Percentiles rank a stretch among this genome's conserved stretches.
Conservation (phyloP, 768 basidiomycete genomes). For the Pisolithus microcarpus region DNA sequence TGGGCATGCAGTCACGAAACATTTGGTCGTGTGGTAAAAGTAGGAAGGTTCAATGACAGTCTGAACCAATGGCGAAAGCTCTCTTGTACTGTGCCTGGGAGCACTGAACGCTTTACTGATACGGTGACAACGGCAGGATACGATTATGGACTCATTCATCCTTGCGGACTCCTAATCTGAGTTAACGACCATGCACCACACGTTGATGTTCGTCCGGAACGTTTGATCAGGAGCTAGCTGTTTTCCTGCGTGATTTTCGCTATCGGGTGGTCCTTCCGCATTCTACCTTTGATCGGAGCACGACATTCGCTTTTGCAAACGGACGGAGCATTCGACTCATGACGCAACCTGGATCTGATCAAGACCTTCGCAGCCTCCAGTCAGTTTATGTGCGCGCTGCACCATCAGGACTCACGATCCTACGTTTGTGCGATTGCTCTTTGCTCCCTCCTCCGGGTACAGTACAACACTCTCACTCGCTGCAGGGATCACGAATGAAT, state of each 20-base stretch:
- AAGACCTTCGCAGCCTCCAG: not conserved
- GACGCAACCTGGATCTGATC: not conserved
- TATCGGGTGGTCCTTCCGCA: not conserved
- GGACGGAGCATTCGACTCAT: not conserved
- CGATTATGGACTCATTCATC: not conserved
- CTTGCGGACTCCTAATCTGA: not conserved
- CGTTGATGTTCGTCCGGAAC: not conserved
- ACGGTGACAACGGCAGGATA: not conserved
- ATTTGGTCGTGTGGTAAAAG: not conserved
- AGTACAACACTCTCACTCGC: too few species aligned
- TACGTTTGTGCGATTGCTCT: too few species aligned
- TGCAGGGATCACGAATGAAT: too few species aligned
- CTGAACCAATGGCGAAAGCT: constrained; percentile 1
- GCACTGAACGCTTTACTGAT: too few species aligned
- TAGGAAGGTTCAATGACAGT: not conserved
- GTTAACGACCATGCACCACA: not conserved
- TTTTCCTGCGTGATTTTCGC: not conserved
- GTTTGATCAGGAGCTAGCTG: not conserved
- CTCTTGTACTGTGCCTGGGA: not conserved
- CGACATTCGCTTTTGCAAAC: not conserved
- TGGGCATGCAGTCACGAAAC: not conserved
- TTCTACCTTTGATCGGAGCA: too few species aligned
- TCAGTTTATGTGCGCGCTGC: too few species aligned
- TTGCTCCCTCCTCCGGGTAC: too few species aligned
- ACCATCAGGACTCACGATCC: too few species aligned